Evolutionary conservation across 768 basidiomycete species (phyloP).

Genomic region (Phaeolepiota aurea): DNA sequence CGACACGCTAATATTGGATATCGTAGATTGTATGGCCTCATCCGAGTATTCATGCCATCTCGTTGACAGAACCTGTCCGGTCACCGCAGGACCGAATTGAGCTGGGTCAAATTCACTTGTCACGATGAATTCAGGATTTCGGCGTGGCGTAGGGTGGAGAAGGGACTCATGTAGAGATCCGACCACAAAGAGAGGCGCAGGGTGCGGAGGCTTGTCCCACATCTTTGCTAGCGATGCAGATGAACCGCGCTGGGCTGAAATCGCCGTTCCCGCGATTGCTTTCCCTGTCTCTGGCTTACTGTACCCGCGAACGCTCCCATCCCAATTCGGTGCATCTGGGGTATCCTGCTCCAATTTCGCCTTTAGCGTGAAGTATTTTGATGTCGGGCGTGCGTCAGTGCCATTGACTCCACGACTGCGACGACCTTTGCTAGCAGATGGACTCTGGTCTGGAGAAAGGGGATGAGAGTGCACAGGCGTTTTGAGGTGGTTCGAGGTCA

Average conservation of each 20-base stretch:
- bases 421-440: constrained; percentile 32
- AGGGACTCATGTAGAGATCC: constrained; percentile 25
- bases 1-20: constrained; percentile 37
- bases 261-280: constrained; percentile 13
- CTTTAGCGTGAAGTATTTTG: constrained; percentile 57
- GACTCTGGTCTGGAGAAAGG: constrained; percentile 48
- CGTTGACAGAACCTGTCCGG: constrained; percentile 49
- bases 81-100: constrained; percentile 20
- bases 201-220: constrained; percentile 25
- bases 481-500: constrained; percentile 32
- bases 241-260: constrained; percentile 13
- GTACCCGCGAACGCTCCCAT: constrained; percentile 51
- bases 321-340: constrained; percentile 24
- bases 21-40: constrained; percentile 57
- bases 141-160: constrained; percentile 9
- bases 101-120: constrained; percentile 26
- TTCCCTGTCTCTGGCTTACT: constrained; percentile 35
- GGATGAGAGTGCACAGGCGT: constrained; percentile 69
- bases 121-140: constrained; percentile 20
- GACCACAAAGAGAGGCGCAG: constrained; percentile 32
- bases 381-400: constrained; percentile 17
- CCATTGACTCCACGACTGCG: constrained; percentile 27
- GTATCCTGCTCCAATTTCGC: constrained; percentile 45
- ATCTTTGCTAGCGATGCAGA: constrained; percentile 30
- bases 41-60: constrained; percentile 78